These are phyloP conservation scores for Acrodontium crateriforme DNA, from an alignment of 2,329 filamentous ascomycete genomes.

Conservation along the genomic window DNA sequence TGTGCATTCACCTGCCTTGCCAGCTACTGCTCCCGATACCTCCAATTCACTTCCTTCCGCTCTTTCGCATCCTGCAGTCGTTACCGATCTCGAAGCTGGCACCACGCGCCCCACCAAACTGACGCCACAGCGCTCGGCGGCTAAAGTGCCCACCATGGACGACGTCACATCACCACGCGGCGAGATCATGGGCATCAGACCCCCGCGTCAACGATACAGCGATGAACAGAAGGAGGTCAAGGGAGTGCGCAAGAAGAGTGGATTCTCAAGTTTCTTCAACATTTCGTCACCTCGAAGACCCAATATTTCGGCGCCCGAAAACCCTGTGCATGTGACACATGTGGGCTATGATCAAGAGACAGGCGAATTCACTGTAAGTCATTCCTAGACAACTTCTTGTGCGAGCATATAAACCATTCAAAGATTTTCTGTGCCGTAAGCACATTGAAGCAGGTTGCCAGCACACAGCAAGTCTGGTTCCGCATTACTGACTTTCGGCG, in stretches of 20 bases:
- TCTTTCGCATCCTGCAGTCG: conserved; percentile 1
- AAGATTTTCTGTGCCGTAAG: not conserved
- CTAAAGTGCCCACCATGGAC: conserved; percentile 33
- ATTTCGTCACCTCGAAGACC: conserved; percentile 76
- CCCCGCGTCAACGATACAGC: conserved; percentile 56
- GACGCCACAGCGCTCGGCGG: conserved; percentile 20
- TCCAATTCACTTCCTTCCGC: conserved; percentile 5
- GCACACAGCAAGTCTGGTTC: no score
- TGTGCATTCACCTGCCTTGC: conserved; percentile 6
- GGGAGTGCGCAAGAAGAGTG: conserved; percentile 63
- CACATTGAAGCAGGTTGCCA: conserved; percentile 2
- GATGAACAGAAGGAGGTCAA: conserved; percentile 60
- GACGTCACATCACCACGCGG: conserved; percentile 31
- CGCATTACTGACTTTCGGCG: no score
- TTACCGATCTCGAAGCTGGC: conserved; percentile 1
- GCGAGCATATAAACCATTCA: conserved; percentile 3
- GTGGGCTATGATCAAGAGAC: conserved; percentile 95
- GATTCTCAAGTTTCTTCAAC: conserved; percentile 76
- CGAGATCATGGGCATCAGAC: conserved; percentile 35
- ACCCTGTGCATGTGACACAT: conserved; percentile 94
- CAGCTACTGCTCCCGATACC: conserved; percentile 4
- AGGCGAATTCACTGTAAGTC: conserved; percentile 81
- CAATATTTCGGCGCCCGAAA: conserved; percentile 92
- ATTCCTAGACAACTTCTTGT: no score
- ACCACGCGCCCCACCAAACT: not conserved